Conservation (phyloP, 139 green algal genomes). For the Chloropicon primus region DNA sequence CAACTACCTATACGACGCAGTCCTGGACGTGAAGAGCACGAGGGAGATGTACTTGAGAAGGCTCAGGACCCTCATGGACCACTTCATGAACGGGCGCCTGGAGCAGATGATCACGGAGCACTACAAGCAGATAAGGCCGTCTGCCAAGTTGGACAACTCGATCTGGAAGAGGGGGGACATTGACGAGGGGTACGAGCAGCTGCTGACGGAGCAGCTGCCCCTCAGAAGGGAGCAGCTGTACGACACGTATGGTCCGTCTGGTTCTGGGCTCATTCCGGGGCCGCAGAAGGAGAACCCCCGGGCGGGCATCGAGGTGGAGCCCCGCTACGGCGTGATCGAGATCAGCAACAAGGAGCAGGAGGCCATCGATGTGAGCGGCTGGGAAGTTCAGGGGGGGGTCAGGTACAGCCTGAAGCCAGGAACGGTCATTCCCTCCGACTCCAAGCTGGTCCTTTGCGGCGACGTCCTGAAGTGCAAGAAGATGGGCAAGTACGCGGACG, state of each 20-base stretch:
- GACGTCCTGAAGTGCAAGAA: background rate
- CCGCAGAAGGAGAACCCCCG: slow-evolving; percentile 6
- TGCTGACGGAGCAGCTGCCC: background rate
- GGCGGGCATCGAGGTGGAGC: slow-evolving; percentile 8
- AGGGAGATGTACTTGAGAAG: slow-evolving; percentile 72
- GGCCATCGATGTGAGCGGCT: slow-evolving; percentile 55
- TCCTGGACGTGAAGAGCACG: slow-evolving; percentile 46
- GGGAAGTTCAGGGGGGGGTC: slow-evolving; percentile 25
- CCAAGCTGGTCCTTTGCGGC: slow-evolving; percentile 15
- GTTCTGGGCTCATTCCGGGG: slow-evolving; percentile 18
- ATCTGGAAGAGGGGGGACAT: slow-evolving; percentile 35
- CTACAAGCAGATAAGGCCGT: slow-evolving; percentile 28
- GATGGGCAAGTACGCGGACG: background rate
- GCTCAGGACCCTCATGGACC: slow-evolving; percentile 63
- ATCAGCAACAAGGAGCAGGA: slow-evolving; percentile 32
- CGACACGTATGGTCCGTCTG: slow-evolving; percentile 28
- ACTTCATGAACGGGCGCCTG: slow-evolving; percentile 27
- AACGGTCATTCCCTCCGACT: slow-evolving; percentile 29
- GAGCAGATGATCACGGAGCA: slow-evolving; percentile 31
- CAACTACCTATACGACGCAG: slow-evolving; percentile 70
- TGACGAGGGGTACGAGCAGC: slow-evolving; percentile 37
- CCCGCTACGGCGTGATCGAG: slow-evolving; percentile 19
- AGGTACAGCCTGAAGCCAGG: slow-evolving; percentile 33
- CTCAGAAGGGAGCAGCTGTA: slow-evolving; percentile 37
- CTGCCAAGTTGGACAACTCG: slow-evolving; percentile 33